Evolutionary conservation across 2,329 filamentous ascomycete species (phyloP), one percentile per base, ranked within the genome.

Genomic region (Diaporthe helianthi): DNA sequence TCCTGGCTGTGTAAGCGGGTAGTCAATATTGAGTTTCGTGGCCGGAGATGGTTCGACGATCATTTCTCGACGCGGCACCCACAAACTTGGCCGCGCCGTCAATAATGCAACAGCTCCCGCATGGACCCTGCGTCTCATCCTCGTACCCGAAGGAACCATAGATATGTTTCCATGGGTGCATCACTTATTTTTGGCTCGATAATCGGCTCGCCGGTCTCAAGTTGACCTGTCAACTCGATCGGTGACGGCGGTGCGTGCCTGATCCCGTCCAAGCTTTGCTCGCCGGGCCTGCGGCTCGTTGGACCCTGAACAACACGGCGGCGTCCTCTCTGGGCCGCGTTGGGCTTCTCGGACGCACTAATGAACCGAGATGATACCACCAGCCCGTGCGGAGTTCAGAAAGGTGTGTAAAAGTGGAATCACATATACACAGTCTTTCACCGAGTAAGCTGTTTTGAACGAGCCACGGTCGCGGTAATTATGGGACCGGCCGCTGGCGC

Each of bases 181-280:
- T 67, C 64, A 58, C 53, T 49, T 67, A 67, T 67, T 67, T 67
- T 67, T 67, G 65, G 52, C 65, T 49, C 17, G 44, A 49, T 29
- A 52, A 67, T 67, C 65, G 52, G 41, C 44, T 33, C n/a, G 6
- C 26, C 24, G 58, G 44, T n/a, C 29, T 36, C 29, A 7, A 24
- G 46, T 22, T 67, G 65, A 67, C 65, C 19, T 38, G 65, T 67
- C 52, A 51, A 58, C 22, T 29, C 26, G 31, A 67, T 49, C 31
- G 53, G 36, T 33, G 52, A 46, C 54, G 29, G 12, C 31, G 29
- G n/a, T 26, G 19, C 41, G 36, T 58, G 12, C 44, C 54, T 9
- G 8, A 10, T 58, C 36, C 13, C 49, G 19, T 49, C 41, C 41
- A 58, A 58, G 64, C 64, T 47, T 49, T 67, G 41, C 31, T 36